Evolutionary conservation across 2,329 filamentous ascomycete species (phyloP).

Genomic region (Fusarium hainanense): DNA sequence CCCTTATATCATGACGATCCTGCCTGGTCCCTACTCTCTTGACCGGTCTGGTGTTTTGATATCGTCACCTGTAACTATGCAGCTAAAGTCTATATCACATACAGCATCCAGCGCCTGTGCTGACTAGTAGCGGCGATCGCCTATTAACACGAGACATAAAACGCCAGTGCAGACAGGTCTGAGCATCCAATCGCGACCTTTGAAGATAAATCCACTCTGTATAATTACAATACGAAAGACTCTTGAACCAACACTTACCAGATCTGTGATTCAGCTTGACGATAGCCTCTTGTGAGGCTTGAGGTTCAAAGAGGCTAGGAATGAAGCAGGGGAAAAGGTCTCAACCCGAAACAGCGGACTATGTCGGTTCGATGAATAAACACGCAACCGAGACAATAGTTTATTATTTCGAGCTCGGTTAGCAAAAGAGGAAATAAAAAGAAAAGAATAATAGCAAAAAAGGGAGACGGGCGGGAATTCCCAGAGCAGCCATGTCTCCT

Average conservation of each 20-base stretch:
- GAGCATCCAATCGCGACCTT: conserved; percentile 26
- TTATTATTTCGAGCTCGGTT: not conserved
- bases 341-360: conserved; percentile 28
- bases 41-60: not conserved
- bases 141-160: conserved; percentile 24
- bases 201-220: conserved; percentile 4
- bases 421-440: not conserved
- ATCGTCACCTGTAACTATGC: conserved; percentile 12
- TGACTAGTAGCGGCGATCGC: conserved; percentile 6
- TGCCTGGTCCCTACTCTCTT: not conserved
- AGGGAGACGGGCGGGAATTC: conserved; percentile 23
- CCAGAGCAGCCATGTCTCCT: conserved; percentile 21
- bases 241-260: not conserved
- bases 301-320: not conserved
- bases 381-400: conserved; percentile 18
- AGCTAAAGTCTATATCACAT: conserved; percentile 24
- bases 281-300: conserved; percentile 1
- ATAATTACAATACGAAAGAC: not conserved
- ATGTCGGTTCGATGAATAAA: conserved; percentile 7
- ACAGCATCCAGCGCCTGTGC: conserved; percentile 9
- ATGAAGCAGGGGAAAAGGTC: conserved; percentile 13
- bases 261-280: not conserved
- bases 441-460: conserved; percentile 5
- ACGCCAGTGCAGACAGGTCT: conserved; percentile 11
- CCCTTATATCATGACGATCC: not conserved